Percentiles rank a stretch among this genome's conserved stretches.
Conservation (phyloP, 345 rosid species). For the Noccaea caerulescens region DNA sequence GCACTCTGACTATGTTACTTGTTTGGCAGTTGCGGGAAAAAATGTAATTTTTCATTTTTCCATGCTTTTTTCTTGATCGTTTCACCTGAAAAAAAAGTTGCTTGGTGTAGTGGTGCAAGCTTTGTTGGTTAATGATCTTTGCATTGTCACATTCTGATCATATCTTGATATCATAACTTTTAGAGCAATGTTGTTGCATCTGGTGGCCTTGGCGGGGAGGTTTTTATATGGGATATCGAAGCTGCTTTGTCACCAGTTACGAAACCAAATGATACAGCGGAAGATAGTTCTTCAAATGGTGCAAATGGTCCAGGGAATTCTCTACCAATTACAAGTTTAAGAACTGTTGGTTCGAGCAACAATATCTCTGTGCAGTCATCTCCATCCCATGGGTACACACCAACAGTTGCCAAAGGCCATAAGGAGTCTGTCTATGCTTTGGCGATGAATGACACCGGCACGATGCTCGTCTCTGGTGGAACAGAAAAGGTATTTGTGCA, state of each 20-base stretch:
- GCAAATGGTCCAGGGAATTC: slow-evolving; percentile 62
- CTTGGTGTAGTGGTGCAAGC: slow-evolving; percentile 11
- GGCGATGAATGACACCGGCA: slow-evolving; percentile 92
- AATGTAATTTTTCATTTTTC: slow-evolving; percentile 71
- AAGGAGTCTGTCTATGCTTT: slow-evolving; percentile 99
- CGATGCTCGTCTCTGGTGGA: slow-evolving; percentile 97
- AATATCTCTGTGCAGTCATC: slow-evolving; percentile 68
- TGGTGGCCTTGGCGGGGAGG: slow-evolving; percentile 99
- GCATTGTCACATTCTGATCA: slow-evolving; percentile 61
- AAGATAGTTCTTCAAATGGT: slow-evolving; percentile 76
- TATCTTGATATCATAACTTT: slow-evolving; percentile 67
- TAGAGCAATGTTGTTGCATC: slow-evolving; percentile 98
- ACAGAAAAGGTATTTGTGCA: slow-evolving; percentile 83
- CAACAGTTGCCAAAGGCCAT: slow-evolving; percentile 91
- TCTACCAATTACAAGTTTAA: slow-evolving; percentile 69
- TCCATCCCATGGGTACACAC: slow-evolving; percentile 80
- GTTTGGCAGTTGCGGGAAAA: slow-evolving; percentile 85
- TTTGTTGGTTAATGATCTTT: slow-evolving; percentile 8
- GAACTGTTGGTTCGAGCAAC: slow-evolving; percentile 83
- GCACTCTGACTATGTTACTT: slow-evolving; percentile 96
- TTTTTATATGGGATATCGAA: slow-evolving; percentile 98
- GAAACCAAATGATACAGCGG: slow-evolving; percentile 69
- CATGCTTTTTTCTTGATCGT: slow-evolving; percentile 19
- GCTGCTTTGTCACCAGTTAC: slow-evolving; percentile 79
- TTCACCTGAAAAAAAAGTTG: slow-evolving; percentile 13